These are phyloP conservation scores for Aspergillus taichungensis DNA, from an alignment of 495 filamentous ascomycete species.

Conservation along the genomic window DNA sequence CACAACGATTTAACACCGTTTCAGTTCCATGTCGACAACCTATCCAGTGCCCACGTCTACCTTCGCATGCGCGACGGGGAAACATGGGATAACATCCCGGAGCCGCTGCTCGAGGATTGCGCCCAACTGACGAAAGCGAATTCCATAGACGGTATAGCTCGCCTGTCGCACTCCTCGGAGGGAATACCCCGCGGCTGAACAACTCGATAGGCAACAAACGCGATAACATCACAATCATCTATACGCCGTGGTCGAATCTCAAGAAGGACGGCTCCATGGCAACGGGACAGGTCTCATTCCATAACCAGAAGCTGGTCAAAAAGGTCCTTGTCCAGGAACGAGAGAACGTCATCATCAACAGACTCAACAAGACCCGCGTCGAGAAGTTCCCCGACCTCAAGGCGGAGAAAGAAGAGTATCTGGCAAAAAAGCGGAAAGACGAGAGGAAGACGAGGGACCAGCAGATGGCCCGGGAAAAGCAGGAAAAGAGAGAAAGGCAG, in stretches of 20 bases:
- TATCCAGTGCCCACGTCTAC: conserved; percentile 95
- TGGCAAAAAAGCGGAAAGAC: conserved; percentile 56
- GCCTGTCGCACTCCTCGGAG: background rate
- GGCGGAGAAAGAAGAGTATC: conserved; percentile 66
- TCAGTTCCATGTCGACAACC: conserved; percentile 95
- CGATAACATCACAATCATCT: conserved; percentile 92
- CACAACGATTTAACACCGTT: conserved; percentile 12
- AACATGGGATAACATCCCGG: conserved; percentile 74
- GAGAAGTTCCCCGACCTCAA: conserved; percentile 77
- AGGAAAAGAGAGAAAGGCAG: conserved; percentile 65
- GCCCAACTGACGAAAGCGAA: conserved; percentile 96
- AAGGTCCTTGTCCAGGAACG: conserved; percentile 65
- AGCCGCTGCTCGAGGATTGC: conserved; percentile 72
- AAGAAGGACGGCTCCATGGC: conserved; percentile 96
- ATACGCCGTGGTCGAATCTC: conserved; percentile 96
- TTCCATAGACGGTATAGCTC: conserved; percentile 75
- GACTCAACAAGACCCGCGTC: conserved; percentile 88
- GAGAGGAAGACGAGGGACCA: conserved; percentile 61
- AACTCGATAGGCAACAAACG: conserved; percentile 76
- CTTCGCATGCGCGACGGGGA: conserved; percentile 73
- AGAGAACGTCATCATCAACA: conserved; percentile 86
- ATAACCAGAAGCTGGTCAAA: conserved; percentile 78
- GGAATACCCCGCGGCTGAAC: background rate
- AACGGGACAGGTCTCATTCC: conserved; percentile 88
- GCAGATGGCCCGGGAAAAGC: conserved; percentile 72